Percentiles rank a stretch among this genome's conserved stretches.
Evolutionary conservation across 225 moss, liverwort and hornwort genomes (phyloP).

Genomic region (Asterella californica): DNA sequence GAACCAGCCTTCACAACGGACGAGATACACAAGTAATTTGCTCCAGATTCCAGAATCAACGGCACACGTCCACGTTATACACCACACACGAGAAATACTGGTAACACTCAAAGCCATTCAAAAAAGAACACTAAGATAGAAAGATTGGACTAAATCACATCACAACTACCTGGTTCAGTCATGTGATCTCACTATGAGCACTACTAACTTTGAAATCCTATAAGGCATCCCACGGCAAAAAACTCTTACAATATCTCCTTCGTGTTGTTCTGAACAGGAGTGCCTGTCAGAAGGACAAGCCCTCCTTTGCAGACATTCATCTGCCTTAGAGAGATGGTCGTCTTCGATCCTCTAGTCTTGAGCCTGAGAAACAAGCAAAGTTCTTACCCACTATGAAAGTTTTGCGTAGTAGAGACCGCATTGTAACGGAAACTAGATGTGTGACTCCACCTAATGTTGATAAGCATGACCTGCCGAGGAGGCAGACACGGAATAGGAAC

Average conservation of each 20-base stretch:
- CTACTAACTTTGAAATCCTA: background rate
- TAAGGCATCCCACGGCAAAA: background rate
- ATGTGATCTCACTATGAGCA: no score
- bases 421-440: background rate
- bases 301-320: constrained; percentile 60
- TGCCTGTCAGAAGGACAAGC: constrained; percentile 78
- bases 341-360: constrained; percentile 79
- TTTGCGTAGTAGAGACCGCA: background rate
- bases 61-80: no score
- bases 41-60: no score
- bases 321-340: constrained; percentile 59
- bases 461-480: background rate
- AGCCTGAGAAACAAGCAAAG: constrained; percentile 39
- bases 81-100: no score
- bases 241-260: constrained; percentile 79
- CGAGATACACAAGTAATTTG: no score
- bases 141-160: no score
- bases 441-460: background rate
- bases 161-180: no score
- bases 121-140: no score
- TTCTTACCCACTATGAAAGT: no score
- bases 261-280: constrained; percentile 87
- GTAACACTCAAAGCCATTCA: no score
- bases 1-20: no score
- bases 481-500: background rate